Evolutionary conservation across 2,329 filamentous ascomycete genomes (phyloP).

Genomic region (Delphinella strobiligena): DNA sequence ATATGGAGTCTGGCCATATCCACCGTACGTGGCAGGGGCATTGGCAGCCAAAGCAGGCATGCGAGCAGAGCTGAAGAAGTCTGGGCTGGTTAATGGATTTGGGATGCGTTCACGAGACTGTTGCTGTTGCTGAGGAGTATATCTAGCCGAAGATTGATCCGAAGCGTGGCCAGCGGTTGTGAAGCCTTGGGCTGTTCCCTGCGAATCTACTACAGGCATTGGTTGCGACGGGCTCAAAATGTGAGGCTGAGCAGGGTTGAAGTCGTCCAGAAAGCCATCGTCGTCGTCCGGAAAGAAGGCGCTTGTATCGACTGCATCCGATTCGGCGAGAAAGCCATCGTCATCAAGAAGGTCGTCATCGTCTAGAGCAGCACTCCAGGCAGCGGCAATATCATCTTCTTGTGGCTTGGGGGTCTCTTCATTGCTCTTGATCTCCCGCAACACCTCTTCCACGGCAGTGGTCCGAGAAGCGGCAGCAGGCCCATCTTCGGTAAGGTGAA

Average conservation of each 20-base stretch:
- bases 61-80: conserved; percentile 33
- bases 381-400: conserved; percentile 60
- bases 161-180: conserved; percentile 2
- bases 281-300: conserved; percentile 71
- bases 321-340: conserved; percentile 35
- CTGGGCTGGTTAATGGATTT: conserved; percentile 40
- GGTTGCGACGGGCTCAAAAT: conserved; percentile 1
- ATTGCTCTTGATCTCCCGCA: conserved; percentile 4
- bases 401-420: conserved; percentile 1
- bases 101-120: conserved; percentile 18
- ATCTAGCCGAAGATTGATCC: conserved; percentile 5
- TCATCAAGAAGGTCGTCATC: conserved; percentile 56
- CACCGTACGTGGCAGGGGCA: not conserved
- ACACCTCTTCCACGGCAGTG: conserved; percentile 5
- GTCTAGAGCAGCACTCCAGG: conserved; percentile 73
- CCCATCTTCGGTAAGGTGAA: not conserved
- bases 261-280: conserved; percentile 72
- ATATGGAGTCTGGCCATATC: conserved; percentile 3
- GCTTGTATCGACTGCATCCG: conserved; percentile 43
- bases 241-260: conserved; percentile 10
- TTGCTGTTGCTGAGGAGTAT: conserved; percentile 11
- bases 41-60: not conserved
- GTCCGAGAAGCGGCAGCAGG: conserved; percentile 4
- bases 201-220: conserved; percentile 2
- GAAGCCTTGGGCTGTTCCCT: conserved; percentile 7